phyloP scores from a whole-genome alignment of 2,329 filamentous ascomycete species.

The Chaetomiaceae sp. region DNA sequence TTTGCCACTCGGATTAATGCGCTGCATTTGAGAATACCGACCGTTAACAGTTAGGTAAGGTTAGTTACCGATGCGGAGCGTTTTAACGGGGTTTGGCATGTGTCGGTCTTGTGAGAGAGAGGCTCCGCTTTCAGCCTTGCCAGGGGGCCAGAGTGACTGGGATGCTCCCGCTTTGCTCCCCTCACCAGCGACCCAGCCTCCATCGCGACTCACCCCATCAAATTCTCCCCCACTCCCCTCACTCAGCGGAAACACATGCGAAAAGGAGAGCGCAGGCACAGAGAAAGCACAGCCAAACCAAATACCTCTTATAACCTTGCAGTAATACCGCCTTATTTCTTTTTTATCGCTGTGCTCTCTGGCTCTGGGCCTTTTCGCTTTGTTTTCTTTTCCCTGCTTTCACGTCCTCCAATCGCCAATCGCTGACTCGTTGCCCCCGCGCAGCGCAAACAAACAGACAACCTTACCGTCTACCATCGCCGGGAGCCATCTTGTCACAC shows the following conservation, averaged over 20 bases:
- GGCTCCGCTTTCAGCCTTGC: constrained; percentile 12
- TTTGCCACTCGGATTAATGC: no score
- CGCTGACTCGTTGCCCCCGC: constrained; percentile 11
- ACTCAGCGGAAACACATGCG: constrained; percentile 2
- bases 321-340: constrained; percentile 17
- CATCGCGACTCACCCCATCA: constrained; percentile 19
- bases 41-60: no score
- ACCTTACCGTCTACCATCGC: no score
- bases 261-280: constrained; percentile 26
- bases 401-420: neutral
- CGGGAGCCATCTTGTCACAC: constrained; percentile 3
- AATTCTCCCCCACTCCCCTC: constrained; percentile 12
- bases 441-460: constrained; percentile 11
- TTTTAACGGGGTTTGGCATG: no score
- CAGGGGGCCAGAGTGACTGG: neutral
- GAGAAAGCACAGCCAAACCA: constrained; percentile 20
- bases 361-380: constrained; percentile 1
- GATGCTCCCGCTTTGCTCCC: no score
- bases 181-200: no score
- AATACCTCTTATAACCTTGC: constrained; percentile 17
- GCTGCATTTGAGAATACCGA: no score
- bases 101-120: neutral
- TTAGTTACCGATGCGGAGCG: no score
- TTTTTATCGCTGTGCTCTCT: constrained; percentile 12
- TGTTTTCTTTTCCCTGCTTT: neutral